Base-by-base conservation (phyloP, 495 filamentous ascomycete species). In the Sphaerosporella brunnea region DNA sequence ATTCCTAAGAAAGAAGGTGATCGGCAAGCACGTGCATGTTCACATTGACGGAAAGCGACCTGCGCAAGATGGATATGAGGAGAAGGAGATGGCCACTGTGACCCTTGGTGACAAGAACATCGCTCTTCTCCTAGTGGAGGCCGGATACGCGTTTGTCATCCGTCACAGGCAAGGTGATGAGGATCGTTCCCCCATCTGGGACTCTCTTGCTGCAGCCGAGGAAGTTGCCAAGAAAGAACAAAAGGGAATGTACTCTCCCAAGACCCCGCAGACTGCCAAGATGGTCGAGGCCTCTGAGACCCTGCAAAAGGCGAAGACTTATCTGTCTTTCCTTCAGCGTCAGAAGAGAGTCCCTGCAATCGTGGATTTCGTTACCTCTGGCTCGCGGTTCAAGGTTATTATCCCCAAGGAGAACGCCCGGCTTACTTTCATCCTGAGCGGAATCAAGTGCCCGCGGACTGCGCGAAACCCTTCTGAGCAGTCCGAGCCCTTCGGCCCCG, bases 301-400 rank as follows among this genome's bases (percentile, higher is more conserved):
- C 35, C 67, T 87, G 0, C 87, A 94, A 62, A 95, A 94, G 64
- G 92, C 92, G 41, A 96, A 93, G 72, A 77, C 90, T 35, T 84
- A 90, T 59, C 69, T 93, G 19, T 81, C 84, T 3, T 74, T 82
- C 25, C 73, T 99, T 15, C 78, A 84, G 47, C 77, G 88, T 15
- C 86, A 93, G 64, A 84, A 82, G 65, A 84, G 80, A 53, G 79
- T 95, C n/a, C 85, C 92, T 2, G 92, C 81, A 5, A 66, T 99
- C 52, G 88, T 99, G 36, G 92, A 99, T 61, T 99, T 85, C 60
- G 90, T 94, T 68, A 93, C 94, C 66, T 84, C 84, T 11, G 92
- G 82, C 24, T 93, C 87, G 20, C 78, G 92, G 45, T 99, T 99
- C 64, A 90, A 82, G 23, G 71, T 99, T 36, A 69, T 99, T 3